These are phyloP conservation scores for Linum usitatissimum DNA, from an alignment of 345 rosid genomes.

Conservation along the genomic window DNA sequence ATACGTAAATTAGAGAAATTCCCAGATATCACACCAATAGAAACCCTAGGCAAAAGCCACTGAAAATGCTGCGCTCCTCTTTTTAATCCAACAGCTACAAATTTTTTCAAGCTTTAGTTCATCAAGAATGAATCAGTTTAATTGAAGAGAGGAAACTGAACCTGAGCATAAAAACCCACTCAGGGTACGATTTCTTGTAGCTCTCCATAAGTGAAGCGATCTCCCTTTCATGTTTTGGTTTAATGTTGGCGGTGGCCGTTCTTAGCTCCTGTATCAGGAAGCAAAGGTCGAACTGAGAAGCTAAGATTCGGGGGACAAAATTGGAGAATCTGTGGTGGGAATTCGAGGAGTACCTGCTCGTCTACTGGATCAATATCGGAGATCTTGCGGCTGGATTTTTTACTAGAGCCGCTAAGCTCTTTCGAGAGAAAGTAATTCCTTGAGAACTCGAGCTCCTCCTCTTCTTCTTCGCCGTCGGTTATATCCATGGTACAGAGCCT, in stretches of 20 bases:
- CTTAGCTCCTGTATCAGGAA: constrained; percentile 45
- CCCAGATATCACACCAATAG: not conserved
- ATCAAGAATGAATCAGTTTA: too few relatives aligned
- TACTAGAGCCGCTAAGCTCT: constrained; percentile 48
- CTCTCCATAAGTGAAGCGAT: constrained; percentile 35
- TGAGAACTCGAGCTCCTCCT: constrained; percentile 72
- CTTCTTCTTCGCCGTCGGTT: constrained; percentile 32
- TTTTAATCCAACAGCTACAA: too few relatives aligned
- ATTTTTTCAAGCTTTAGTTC: too few relatives aligned
- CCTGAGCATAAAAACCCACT: constrained; percentile 76
- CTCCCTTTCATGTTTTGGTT: constrained; percentile 61
- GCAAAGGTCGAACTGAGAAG: not conserved
- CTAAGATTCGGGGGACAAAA: not conserved
- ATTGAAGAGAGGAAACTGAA: constrained; percentile 8
- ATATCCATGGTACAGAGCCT: constrained; percentile 23
- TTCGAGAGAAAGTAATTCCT: constrained; percentile 87
- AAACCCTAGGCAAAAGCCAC: not conserved
- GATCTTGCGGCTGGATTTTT: constrained; percentile 50
- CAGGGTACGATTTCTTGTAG: constrained; percentile 51
- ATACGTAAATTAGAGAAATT: not conserved
- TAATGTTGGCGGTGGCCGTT: constrained; percentile 38
- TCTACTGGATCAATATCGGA: constrained; percentile 66
- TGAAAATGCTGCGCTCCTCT: too few relatives aligned
- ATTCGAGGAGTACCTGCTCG: constrained; percentile 46
- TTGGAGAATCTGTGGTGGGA: not conserved